Evolutionary conservation across 768 basidiomycete genomes (phyloP).

Genomic region (Mycena capillaripes): DNA sequence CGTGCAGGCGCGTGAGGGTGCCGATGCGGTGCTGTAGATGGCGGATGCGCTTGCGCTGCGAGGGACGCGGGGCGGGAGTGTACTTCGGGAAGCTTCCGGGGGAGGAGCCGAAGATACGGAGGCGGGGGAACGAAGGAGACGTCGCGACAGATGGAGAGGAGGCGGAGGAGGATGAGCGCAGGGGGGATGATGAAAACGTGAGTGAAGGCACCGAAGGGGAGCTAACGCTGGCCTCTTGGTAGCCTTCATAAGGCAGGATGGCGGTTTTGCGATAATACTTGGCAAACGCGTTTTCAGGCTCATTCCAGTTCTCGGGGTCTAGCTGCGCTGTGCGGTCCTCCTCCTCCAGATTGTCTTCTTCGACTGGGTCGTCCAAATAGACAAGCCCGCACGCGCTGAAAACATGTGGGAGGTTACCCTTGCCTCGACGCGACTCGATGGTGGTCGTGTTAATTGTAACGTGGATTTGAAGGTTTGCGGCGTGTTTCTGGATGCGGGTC

Average conservation of each 20-base stretch:
- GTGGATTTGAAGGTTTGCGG: constrained; percentile 66
- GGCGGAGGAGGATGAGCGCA: constrained; percentile 25
- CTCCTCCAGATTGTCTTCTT: constrained; percentile 39
- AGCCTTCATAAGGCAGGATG: constrained; percentile 37
- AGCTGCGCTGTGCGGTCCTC: constrained; percentile 40
- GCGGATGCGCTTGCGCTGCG: constrained; percentile 51
- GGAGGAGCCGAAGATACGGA: constrained; percentile 30
- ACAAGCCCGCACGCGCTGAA: constrained; percentile 67
- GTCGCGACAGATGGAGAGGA: not conserved
- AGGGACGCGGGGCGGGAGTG: constrained; percentile 58
- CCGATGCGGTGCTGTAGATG: constrained; percentile 48
- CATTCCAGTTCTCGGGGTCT: constrained; percentile 49
- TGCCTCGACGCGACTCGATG: constrained; percentile 68
- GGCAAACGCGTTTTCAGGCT: constrained; percentile 44
- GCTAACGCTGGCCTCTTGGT: constrained; percentile 43
- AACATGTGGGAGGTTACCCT: constrained; percentile 72
- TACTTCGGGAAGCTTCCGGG: constrained; percentile 46
- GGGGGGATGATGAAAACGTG: constrained; percentile 28
- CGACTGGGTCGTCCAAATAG: constrained; percentile 46
- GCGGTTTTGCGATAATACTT: constrained; percentile 46
- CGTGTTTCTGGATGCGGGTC: constrained; percentile 61
- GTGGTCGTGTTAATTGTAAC: constrained; percentile 70
- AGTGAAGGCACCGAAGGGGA: constrained; percentile 14
- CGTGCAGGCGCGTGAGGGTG: constrained; percentile 24
- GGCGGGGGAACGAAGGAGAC: constrained; percentile 35